Evolutionary conservation across 1,139 yeast genomes (phyloP), one percentile per base, ranked within the genome.

Genomic region (Kodamaea alishanica): DNA sequence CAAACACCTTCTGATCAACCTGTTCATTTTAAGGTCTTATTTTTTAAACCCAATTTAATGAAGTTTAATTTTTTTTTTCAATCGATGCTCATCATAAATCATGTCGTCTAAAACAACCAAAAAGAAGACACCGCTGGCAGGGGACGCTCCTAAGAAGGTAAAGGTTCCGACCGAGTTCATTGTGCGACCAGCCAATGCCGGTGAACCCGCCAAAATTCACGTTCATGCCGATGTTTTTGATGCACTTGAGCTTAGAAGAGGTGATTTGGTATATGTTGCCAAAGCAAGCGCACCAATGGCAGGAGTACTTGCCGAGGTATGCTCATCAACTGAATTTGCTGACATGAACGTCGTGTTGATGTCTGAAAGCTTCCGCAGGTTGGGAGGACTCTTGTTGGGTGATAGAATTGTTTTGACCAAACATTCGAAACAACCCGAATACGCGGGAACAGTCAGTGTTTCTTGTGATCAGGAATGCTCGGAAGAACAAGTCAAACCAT

Each of bases 351-450:
- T 83, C 4, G 58, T 84, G 2, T 68, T 72, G 33, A 48, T 87
- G 1, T 73, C 88, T 2, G 46, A 61, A 1, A 50, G 66, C 5
- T 56, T 79, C 32, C 63, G 94, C 43, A 56, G 64, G 2, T 63
- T 81, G 15, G 74, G 77, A 1, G 85, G 83, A 7, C 53, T 84
- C 4, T 56, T 84, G 6, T 64, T 84, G 8, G 97, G 97, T 24
- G 96, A 88, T 50, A 63, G 96, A 41, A 63, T 86, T 1, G 64
- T 64, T 20, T 50, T 89, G 0, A 54, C 55, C 6, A 80, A 72
- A 49, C 62, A 66, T 26, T 44, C 58, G 1, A 50, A 56, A 2
- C 83, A 79, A 40, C 88, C 88, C 3, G 58, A 60, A 1, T 71
- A 73, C 48, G 81, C 83, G 3, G 49, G 47, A 6, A 45, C 54